Percentiles rank a stretch among this genome's conserved stretches.
Conservation (phyloP, 257 asterid species). For the Lycium ferocissimum region DNA sequence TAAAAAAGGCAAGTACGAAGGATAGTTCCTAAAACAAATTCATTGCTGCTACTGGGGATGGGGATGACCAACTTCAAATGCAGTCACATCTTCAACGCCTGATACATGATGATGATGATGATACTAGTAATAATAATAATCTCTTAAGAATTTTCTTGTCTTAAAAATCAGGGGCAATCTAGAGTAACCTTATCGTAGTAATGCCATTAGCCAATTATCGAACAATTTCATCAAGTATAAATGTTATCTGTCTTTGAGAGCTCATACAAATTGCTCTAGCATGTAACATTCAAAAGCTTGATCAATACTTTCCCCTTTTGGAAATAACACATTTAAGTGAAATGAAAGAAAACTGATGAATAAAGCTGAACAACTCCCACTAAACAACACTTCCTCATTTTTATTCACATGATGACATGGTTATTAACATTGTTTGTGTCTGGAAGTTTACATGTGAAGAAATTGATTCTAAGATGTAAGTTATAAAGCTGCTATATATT, state of each 20-base stretch:
- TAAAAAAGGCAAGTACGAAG: too few species aligned
- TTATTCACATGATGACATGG: constrained; percentile 8
- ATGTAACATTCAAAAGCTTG: not conserved
- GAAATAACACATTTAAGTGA: not conserved
- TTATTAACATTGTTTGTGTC: not conserved
- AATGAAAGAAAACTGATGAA: not conserved
- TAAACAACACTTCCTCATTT: not conserved
- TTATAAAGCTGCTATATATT: constrained; percentile 11
- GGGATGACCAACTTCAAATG: too few species aligned
- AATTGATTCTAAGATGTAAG: constrained; percentile 3
- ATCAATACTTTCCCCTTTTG: not conserved
- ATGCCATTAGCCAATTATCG: too few species aligned
- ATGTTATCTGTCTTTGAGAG: not conserved
- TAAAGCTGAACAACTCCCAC: not conserved
- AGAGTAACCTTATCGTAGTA: too few species aligned
- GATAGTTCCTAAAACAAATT: too few species aligned
- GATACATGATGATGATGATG: too few species aligned
- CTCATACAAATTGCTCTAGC: not conserved
- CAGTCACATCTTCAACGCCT: too few species aligned
- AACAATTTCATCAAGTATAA: too few species aligned
- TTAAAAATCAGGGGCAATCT: too few species aligned
- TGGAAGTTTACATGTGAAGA: constrained; percentile 3
- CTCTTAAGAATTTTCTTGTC: too few species aligned
- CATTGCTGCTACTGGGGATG: too few species aligned
- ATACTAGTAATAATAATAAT: too few species aligned